Base-by-base conservation (phyloP, 129 eudicot species). In the Arctium minus region DNA sequence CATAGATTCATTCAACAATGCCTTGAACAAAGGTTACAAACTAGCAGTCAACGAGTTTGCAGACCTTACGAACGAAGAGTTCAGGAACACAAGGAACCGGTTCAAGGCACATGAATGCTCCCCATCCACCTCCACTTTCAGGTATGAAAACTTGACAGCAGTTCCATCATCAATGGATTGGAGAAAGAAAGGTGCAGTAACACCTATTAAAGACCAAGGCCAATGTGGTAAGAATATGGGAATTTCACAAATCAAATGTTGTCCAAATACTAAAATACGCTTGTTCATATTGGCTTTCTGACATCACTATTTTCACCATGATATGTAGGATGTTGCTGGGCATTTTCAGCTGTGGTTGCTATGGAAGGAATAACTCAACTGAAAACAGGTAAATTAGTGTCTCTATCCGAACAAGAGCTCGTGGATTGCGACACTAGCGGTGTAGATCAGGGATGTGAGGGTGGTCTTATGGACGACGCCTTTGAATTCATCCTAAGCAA, bases 301-400 rank as follows among this genome's bases (percentile, higher is more conserved):
- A 72, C 75, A 72, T 72, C 46, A 50, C 31, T 38, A 4, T 5
- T 37, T 70, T 40, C 27, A 22, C 27, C 27, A 22, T 22, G 27
- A 22, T 22, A 36, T 39, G 32, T 65, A 85, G 84, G 87, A 13
- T 79, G 76, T 35, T 80, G 84, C 37, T 79, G 87, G 87, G 84
- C 84, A 36, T 85, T 85, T 80, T 85, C 87, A 0, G 84, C 87
- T 12, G 84, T 84, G 76, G 83, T 80, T n/a, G 83, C 87, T 13
- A 84, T 79, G 83, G 87, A 84, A 44, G 83, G 87, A 31, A 80
- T 85, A 29, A 85, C 87, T 17, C 84, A 85, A 74, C 80, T 85
- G 35, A 73, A 35, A 79, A 85, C 87, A 13, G 87, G 87, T 30
- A 84, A 79, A 50, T 44, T 84, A 39, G 62, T 80, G 8, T 85